Percentiles rank a stretch among this genome's conserved stretches.
phyloP scores from a whole-genome alignment of 2,329 filamentous ascomycete species.

The Xylaria sp. region DNA sequence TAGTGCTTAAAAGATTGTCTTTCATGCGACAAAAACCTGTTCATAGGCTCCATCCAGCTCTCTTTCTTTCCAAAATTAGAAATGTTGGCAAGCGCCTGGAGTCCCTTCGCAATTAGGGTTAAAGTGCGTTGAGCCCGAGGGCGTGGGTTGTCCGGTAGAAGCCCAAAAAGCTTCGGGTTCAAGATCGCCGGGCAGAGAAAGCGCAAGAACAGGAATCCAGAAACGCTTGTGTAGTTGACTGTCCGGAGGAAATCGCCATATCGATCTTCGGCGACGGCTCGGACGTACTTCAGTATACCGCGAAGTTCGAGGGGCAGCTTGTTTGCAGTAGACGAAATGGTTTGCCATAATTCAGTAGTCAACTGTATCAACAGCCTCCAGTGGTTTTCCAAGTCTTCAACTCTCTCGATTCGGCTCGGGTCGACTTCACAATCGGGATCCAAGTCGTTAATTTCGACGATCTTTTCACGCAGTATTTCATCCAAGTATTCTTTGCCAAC shows the following conservation, averaged over 20 bases:
- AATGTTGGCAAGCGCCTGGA: conserved; percentile 87
- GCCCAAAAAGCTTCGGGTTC: conserved; percentile 87
- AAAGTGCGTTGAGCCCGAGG: conserved; percentile 79
- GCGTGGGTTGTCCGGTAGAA: conserved; percentile 76
- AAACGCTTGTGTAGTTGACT: conserved; percentile 89
- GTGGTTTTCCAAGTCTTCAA: conserved; percentile 72
- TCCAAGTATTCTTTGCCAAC: conserved; percentile 90
- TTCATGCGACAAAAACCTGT: conserved; percentile 71
- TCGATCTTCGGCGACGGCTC: conserved; percentile 86
- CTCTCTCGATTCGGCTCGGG: conserved; percentile 64
- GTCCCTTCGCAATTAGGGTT: conserved; percentile 84
- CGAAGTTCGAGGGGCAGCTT: conserved; percentile 77
- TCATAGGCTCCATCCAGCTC: conserved; percentile 99
- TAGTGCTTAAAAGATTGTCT: conserved; percentile 79
- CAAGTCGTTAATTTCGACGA: conserved; percentile 82
- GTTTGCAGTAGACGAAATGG: conserved; percentile 68
- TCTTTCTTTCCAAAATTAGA: conserved; percentile 91
- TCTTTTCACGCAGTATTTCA: conserved; percentile 76
- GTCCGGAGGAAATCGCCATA: conserved; percentile 89
- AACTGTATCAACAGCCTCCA: conserved; percentile 72
- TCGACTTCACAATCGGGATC: conserved; percentile 95
- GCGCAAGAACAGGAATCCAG: conserved; percentile 86
- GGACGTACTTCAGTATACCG: conserved; percentile 82
- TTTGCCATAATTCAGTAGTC: conserved; percentile 80
- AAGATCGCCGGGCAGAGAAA: conserved; percentile 97